A percentile compares a stretch with the other conserved stretches of the same genome.
These are phyloP conservation scores for Novymonas esmeraldas DNA, from an alignment of 208 protist species.

Conservation along the genomic window DNA sequence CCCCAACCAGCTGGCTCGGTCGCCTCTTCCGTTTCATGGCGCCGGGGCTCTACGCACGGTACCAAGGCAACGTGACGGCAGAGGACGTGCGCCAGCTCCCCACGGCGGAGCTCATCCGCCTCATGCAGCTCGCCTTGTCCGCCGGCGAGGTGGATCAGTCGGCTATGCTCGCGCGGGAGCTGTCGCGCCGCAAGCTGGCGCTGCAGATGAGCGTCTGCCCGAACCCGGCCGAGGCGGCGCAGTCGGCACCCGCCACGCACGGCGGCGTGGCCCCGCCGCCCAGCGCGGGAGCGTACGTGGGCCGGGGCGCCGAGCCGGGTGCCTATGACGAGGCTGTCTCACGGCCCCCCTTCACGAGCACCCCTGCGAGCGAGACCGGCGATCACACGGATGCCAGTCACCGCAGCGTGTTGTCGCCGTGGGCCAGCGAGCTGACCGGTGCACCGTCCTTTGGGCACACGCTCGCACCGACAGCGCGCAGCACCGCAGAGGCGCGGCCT, in stretches of 20 bases:
- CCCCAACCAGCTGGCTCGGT: slow-evolving; percentile 15
- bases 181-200: slow-evolving; percentile 54
- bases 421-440: background rate
- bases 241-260: background rate
- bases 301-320: too few species aligned
- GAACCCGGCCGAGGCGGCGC: background rate
- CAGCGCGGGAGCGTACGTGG: background rate
- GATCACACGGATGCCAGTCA: background rate
- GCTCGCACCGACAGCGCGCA: background rate
- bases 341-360: background rate
- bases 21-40: slow-evolving; percentile 36
- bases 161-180: slow-evolving; percentile 64
- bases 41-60: slow-evolving; percentile 39
- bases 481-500: background rate
- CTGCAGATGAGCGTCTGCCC: slow-evolving; percentile 27
- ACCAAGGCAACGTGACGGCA: slow-evolving; percentile 28
- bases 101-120: slow-evolving; percentile 58
- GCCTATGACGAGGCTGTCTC: too few species aligned
- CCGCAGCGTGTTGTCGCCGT: background rate
- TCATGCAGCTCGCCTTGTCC: slow-evolving; percentile 78
- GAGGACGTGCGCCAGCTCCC: slow-evolving; percentile 28
- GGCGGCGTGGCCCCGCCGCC: background rate
- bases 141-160: slow-evolving; percentile 63
- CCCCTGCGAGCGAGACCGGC: background rate
- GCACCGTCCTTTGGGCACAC: background rate